A percentile compares a stretch with the other conserved stretches of the same genome.
Evolutionary conservation across 2,329 filamentous ascomycete species (phyloP).

Genomic region (Trichoderma koningii): DNA sequence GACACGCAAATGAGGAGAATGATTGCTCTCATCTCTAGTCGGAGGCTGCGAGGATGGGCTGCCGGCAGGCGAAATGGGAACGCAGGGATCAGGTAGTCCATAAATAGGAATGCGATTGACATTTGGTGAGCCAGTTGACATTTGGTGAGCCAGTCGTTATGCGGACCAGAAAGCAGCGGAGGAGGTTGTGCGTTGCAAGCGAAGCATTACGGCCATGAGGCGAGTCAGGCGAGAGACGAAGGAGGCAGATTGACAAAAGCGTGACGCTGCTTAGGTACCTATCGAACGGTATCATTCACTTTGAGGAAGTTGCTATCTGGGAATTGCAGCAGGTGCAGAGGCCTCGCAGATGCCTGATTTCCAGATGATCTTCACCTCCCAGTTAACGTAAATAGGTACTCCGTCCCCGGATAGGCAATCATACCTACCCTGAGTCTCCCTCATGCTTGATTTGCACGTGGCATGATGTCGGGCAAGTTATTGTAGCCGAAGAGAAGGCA

Average conservation of each 20-base stretch:
- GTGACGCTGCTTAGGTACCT: too few species aligned
- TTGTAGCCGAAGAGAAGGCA: not conserved
- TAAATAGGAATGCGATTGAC: not conserved
- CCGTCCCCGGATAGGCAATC: not conserved
- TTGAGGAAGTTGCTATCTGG: too few species aligned
- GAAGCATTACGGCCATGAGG: not conserved
- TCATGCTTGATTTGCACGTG: not conserved
- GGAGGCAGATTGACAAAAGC: not conserved
- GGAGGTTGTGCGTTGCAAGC: not conserved
- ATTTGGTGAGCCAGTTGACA: not conserved
- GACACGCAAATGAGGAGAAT: not conserved
- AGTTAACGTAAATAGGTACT: too few species aligned
- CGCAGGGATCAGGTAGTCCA: constrained; percentile 3
- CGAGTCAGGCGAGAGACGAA: not conserved
- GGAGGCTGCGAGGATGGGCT: not conserved
- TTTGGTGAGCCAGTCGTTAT: not conserved
- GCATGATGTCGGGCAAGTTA: not conserved
- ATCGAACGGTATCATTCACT: too few species aligned
- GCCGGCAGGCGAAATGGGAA: not conserved
- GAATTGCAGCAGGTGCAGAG: not conserved
- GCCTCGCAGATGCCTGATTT: not conserved
- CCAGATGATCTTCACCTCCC: too few species aligned
- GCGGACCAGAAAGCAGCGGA: not conserved
- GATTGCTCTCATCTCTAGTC: constrained; percentile 13
- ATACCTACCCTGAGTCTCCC: too few species aligned